Base-by-base conservation (phyloP, 148 eudicot species). In the Heliamphora exappendiculata region DNA sequence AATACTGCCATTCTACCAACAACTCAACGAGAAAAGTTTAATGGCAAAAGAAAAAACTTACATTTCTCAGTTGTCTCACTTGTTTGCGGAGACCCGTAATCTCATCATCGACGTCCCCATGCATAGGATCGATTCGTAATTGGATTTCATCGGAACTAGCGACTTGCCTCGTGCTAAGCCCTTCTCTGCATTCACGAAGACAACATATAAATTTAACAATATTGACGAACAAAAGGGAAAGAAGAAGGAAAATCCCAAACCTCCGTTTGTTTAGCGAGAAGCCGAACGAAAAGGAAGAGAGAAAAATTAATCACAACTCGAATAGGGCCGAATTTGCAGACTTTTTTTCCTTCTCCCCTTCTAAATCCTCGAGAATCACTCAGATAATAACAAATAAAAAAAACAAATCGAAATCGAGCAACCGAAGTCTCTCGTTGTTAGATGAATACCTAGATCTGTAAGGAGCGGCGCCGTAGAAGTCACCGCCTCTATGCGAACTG, bases 41-140 rank as follows among this genome's bases (percentile, higher is more conserved):
- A 55, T 7, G 75, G 6, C 20, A 37, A 11, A 36, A 31, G 53
- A 4, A 20, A 36, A 28, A 34, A 42, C 62, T 81, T 83, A 93
- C 98, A 84, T 83, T 80, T 80, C 77, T 91, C 14, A 93, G 85
- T 67, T 78, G 84, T 13, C 80, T 85, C 81, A 91, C 98, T 86
- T 93, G 93, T 39, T 86, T 84, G 29, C 84, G 87, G 51, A 93
- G 95, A 53, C 96, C 96, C n/a, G 60, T 41, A 54, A 90, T 88
- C 82, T 93, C 89, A 29, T 89, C 84, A 74, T 91, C 95, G 70
- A 91, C 77, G 73, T 93, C 97, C 0, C 81, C 95, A 33, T 88
- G 92, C 86, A 90, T 84, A 1, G 95, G 93, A 87, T 91, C 96
- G 64, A 91, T 91, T 63, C 88, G 76, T 70, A 93, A 78, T 75